Evolutionary conservation across 176 grass and related monocot species (phyloP), one percentile per base, ranked within the genome.

Genomic region (Cenchrus purpureus): DNA sequence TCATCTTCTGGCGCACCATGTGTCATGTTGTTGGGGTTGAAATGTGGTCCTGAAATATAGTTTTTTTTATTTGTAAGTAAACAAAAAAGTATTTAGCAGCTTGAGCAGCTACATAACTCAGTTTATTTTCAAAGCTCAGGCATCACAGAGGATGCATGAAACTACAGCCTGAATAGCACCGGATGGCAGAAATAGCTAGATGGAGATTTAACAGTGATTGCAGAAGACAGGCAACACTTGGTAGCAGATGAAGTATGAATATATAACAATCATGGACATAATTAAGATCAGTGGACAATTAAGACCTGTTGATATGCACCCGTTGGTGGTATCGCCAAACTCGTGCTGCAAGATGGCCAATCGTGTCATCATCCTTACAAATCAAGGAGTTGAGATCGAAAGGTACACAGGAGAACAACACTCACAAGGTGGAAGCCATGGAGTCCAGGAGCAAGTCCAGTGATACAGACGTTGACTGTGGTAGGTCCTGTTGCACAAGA

Each of bases 351-450:
- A 83, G 50, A 88, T 0, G 15, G 69, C 81, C 43, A 71, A 76
- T 4, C 4, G 1, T 53, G 2, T 14, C 25, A 37, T 84, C 37
- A 76, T 51, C 80, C 17, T 45, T 15, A n/a, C 7, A 13, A 44
- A 56, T 25, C 19, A 80, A 90, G 28, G 63, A 75, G 32, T 25
- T 14, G 1, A 62, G 52, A 73, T 32, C 57, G 14, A 44, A 6
- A 81, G 25, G 4, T 64, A 15, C 13, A 32, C 1, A 80, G 61
- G 32, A 59, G 13, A 83, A 55, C 44, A 86, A 65, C 1, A 90
- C 88, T 88, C 59, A 97, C 92, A 3, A 97, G 92, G 84, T 97
- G 95, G 74, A 97, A 98, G 19, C 91, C 91, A 32, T 94, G 97
- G 65, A 71, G 93, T 44, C 91, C 97, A 25, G 93, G 97, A 20